A percentile compares a stretch with the other conserved stretches of the same genome.
phyloP scores from a whole-genome alignment of 805 yeast genomes.

The Jamesozyma lodderae region DNA sequence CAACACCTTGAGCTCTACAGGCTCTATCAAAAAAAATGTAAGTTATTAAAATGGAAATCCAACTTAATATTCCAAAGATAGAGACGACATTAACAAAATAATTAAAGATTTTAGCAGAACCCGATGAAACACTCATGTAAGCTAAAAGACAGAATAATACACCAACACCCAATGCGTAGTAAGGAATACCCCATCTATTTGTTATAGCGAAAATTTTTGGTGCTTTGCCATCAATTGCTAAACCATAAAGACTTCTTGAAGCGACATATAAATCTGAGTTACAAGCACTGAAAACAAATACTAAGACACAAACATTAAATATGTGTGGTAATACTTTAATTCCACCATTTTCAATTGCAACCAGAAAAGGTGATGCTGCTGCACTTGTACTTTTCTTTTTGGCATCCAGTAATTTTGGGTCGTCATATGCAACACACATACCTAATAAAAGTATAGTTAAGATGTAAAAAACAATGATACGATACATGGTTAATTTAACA shows the following conservation, averaged over 20 bases:
- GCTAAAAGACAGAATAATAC: constrained; percentile 54
- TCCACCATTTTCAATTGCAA: constrained; percentile 58
- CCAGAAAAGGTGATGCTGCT: constrained; percentile 76
- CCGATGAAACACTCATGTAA: constrained; percentile 55
- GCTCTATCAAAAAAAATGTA: constrained; percentile 61
- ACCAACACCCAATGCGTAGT: constrained; percentile 43
- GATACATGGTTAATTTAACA: constrained; percentile 57
- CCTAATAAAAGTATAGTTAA: constrained; percentile 55
- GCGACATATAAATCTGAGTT: constrained; percentile 73
- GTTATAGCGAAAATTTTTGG: constrained; percentile 59
- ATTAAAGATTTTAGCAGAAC: constrained; percentile 48
- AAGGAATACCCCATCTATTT: constrained; percentile 64
- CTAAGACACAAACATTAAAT: constrained; percentile 66
- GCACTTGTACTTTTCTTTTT: constrained; percentile 46
- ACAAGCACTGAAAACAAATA: constrained; percentile 74
- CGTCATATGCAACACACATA: constrained; percentile 55
- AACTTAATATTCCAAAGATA: constrained; percentile 64
- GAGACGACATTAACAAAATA: constrained; percentile 73
- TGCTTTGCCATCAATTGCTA: constrained; percentile 66
- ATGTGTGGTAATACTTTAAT: constrained; percentile 64
- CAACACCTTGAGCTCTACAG: constrained; percentile 56
- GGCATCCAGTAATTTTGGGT: constrained; percentile 42
- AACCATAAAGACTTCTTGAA: constrained; percentile 63
- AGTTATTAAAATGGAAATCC: constrained; percentile 63
- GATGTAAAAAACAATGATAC: constrained; percentile 57